These are phyloP conservation scores for Hemileccinum impolitum DNA, from an alignment of 768 basidiomycete species.

Conservation along the genomic window DNA sequence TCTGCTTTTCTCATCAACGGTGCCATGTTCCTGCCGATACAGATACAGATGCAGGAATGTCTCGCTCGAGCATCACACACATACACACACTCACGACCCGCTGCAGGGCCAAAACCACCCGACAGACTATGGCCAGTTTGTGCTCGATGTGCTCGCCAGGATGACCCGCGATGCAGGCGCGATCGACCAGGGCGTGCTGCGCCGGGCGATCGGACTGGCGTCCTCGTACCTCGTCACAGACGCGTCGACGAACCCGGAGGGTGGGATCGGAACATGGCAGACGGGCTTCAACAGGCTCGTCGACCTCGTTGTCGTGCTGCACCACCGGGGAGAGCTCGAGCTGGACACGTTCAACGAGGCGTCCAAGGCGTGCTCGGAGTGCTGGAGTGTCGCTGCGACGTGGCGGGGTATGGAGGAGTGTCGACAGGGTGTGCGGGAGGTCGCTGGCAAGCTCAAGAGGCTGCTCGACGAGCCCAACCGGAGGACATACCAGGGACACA, in stretches of 20 bases:
- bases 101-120: conserved; percentile 35
- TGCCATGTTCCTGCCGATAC: conserved; percentile 20
- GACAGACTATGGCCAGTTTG: conserved; percentile 62
- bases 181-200: conserved; percentile 61
- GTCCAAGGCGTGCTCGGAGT: conserved; percentile 63
- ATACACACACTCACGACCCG: conserved; percentile 2
- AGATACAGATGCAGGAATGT: conserved; percentile 33
- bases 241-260: conserved; percentile 55
- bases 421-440: conserved; percentile 56
- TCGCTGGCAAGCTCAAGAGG: conserved; percentile 58
- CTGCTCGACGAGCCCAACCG: conserved; percentile 36
- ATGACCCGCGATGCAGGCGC: conserved; percentile 44
- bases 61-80: background rate
- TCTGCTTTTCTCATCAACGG: conserved; percentile 14
- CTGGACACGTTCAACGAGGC: conserved; percentile 74
- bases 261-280: conserved; percentile 60
- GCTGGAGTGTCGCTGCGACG: conserved; percentile 68
- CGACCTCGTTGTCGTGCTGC: conserved; percentile 70
- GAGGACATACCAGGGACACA: conserved; percentile 31
- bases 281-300: conserved; percentile 65
- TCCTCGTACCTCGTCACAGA: conserved; percentile 81
- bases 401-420: conserved; percentile 68
- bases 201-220: conserved; percentile 64
- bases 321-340: conserved; percentile 63
- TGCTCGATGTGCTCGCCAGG: conserved; percentile 50